phyloP scores from a whole-genome alignment of 257 asterid genomes.

The Ilex asprella region DNA sequence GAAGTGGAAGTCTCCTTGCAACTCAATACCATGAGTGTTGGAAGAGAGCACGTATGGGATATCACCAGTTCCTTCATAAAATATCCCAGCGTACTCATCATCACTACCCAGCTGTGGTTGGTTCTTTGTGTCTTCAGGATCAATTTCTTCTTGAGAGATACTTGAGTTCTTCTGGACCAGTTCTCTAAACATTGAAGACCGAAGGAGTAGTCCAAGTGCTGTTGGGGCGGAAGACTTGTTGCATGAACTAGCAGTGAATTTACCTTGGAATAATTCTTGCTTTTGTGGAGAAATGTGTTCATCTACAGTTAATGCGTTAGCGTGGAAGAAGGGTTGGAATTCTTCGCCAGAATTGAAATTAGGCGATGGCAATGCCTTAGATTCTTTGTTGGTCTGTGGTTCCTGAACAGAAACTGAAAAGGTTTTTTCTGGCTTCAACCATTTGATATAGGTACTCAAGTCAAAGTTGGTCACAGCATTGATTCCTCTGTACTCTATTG shows the following conservation, averaged over 20 bases:
- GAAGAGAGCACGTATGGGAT: slow-evolving; percentile 27
- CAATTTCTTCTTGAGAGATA: slow-evolving; percentile 33
- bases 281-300: slow-evolving; percentile 6
- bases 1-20: slow-evolving; percentile 24
- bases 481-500: slow-evolving; percentile 52
- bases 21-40: slow-evolving; percentile 19
- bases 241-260: slow-evolving; percentile 25
- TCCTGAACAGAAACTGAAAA: slow-evolving; percentile 16
- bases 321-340: slow-evolving; percentile 21
- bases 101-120: slow-evolving; percentile 10
- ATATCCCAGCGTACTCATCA: slow-evolving; percentile 26
- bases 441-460: slow-evolving; percentile 47
- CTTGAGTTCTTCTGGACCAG: slow-evolving; percentile 49
- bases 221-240: slow-evolving; percentile 44
- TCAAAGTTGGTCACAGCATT: slow-evolving; percentile 60
- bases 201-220: slow-evolving; percentile 49
- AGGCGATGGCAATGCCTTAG: slow-evolving; percentile 16
- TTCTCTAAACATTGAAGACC: slow-evolving; percentile 50
- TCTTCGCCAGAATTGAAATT: slow-evolving; percentile 18
- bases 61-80: slow-evolving; percentile 24
- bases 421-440: slow-evolving; percentile 27
- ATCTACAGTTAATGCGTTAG: slow-evolving; percentile 26
- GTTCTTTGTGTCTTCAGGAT: slow-evolving; percentile 7
- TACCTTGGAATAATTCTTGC: slow-evolving; percentile 24
- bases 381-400: slow-evolving; percentile 16